These are phyloP conservation scores for Tetratostichococcus sp. DNA, from an alignment of 139 green algal species.

Conservation along the genomic window DNA sequence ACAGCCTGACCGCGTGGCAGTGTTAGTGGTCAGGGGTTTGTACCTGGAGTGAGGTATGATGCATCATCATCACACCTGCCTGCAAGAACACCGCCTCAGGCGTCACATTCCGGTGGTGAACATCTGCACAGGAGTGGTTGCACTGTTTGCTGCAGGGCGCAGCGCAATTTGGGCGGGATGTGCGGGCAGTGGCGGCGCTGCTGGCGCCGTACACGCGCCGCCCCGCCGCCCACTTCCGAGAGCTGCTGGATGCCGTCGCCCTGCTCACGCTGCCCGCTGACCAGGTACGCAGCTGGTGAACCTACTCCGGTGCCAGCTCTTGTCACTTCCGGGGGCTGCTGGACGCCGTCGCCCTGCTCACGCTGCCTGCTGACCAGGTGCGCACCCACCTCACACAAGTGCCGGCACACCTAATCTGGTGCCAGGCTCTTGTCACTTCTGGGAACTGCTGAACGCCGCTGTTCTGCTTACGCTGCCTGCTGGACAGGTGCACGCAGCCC, in stretches of 20 bases:
- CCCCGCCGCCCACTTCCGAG: slow-evolving; percentile 45
- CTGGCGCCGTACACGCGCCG: slow-evolving; percentile 38
- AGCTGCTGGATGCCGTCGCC: slow-evolving; percentile 30
- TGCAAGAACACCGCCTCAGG: no score
- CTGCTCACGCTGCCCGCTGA: slow-evolving; percentile 14
- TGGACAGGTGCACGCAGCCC: no score
- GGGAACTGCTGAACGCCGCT: slow-evolving; percentile 36
- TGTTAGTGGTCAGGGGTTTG: no score
- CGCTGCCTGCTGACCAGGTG: slow-evolving; percentile 3
- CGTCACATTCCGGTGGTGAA: no score
- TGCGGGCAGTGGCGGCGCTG: slow-evolving; percentile 18
- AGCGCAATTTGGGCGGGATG: slow-evolving; percentile 24
- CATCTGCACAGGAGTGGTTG: no score
- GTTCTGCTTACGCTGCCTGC: slow-evolving; percentile 9
- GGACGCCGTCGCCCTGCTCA: slow-evolving; percentile 27
- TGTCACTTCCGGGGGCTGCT: slow-evolving; percentile 48
- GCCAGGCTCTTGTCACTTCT: no score
- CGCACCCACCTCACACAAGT: no score
- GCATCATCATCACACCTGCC: no score
- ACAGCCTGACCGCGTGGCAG: background rate
- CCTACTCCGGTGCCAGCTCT: no score
- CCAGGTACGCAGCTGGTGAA: background rate
- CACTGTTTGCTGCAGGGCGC: slow-evolving; percentile 16
- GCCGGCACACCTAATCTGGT: no score
- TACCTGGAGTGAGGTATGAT: no score